A percentile compares a stretch with the other conserved stretches of the same genome.
Evolutionary conservation across 2,329 filamentous ascomycete species (phyloP).

Genomic region (Stemphylium vesicarium): DNA sequence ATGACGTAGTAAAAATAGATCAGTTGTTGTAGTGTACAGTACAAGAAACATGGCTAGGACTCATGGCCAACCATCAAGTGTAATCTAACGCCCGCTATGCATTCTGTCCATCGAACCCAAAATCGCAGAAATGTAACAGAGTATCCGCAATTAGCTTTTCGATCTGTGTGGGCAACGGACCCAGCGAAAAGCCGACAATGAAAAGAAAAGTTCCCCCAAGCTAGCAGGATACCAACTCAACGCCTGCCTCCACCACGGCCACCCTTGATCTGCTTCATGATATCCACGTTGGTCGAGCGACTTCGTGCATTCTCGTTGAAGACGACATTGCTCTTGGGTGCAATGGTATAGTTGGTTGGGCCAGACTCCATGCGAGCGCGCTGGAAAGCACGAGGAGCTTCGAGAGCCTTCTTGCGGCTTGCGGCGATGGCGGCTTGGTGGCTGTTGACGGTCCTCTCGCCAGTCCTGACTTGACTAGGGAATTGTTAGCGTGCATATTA

Average conservation of each 20-base stretch:
- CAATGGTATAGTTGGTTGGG: slow-evolving; percentile 67
- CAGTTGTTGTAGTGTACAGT: neutral
- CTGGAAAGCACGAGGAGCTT: slow-evolving; percentile 61
- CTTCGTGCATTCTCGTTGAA: slow-evolving; percentile 40
- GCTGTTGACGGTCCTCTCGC: slow-evolving; percentile 28
- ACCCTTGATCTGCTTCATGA: slow-evolving; percentile 40
- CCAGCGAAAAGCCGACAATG: neutral
- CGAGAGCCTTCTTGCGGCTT: slow-evolving; percentile 57
- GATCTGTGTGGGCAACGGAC: neutral
- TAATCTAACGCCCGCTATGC: slow-evolving; percentile 18
- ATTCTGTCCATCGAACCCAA: slow-evolving; percentile 6
- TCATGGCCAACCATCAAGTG: neutral
- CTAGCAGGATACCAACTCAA: neutral
- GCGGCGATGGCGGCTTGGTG: slow-evolving; percentile 43
- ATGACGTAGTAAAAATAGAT: neutral
- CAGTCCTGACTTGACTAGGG: slow-evolving; percentile 21
- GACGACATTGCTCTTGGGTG: slow-evolving; percentile 62
- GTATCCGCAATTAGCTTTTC: neutral
- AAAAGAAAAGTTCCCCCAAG: neutral
- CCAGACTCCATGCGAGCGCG: slow-evolving; percentile 65
- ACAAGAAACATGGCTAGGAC: neutral
- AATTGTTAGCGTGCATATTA: slow-evolving; percentile 21
- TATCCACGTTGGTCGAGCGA: slow-evolving; percentile 36
- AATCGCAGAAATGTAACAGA: slow-evolving; percentile 1
- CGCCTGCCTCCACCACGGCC: slow-evolving; percentile 36